Percentiles rank a stretch among this genome's conserved stretches.
Conservation (phyloP, 2,329 filamentous ascomycete genomes). For the Arachnopeziza araneosa region DNA sequence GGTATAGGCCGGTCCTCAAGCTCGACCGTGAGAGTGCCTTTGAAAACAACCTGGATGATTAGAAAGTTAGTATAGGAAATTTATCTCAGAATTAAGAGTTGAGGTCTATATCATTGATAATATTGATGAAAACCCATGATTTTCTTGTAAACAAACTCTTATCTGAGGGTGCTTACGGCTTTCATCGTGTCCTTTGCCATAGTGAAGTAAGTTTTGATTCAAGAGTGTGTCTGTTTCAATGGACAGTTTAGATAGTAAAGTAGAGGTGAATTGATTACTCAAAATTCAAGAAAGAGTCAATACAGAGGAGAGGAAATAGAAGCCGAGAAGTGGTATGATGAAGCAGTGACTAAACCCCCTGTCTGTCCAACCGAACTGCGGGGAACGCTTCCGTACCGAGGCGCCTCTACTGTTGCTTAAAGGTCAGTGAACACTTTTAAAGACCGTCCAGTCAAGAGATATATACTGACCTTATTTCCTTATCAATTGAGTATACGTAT, state of each 20-base stretch:
- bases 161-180: background rate
- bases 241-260: too few species aligned
- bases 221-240: background rate
- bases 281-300: background rate
- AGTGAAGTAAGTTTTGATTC: background rate
- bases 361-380: background rate
- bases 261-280: background rate
- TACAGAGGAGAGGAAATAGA: background rate
- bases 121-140: background rate
- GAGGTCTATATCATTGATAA: too few species aligned
- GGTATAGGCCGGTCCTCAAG: conserved; percentile 77
- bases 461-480: too few species aligned
- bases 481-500: too few species aligned
- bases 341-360: background rate
- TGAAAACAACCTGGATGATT: conserved; percentile 57
- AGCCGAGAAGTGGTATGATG: background rate
- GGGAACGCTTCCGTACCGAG: background rate
- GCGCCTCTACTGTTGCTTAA: background rate
- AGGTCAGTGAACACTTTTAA: background rate
- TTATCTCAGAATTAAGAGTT: conserved; percentile 34
- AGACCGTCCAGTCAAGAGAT: too few species aligned
- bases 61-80: conserved; percentile 44
- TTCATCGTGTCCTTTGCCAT: conserved; percentile 53
- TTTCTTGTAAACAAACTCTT: background rate
- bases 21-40: conserved; percentile 42